A percentile compares a stretch with the other conserved stretches of the same genome.
phyloP scores from a whole-genome alignment of 2,329 filamentous ascomycete genomes.

The Rutstroemia sp. region DNA sequence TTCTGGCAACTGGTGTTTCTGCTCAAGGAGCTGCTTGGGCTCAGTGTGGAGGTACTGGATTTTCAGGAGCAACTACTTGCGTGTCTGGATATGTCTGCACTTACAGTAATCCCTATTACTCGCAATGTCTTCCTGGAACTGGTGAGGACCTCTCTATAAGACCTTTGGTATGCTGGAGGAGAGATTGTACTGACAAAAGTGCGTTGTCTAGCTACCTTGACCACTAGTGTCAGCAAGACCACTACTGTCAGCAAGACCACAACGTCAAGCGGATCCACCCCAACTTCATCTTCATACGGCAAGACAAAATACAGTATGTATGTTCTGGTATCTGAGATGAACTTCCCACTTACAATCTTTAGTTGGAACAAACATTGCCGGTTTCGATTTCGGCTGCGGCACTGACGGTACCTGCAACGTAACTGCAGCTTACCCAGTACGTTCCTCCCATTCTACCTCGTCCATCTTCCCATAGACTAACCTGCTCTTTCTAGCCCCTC shows the following conservation, averaged over 20 bases:
- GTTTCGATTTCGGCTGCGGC: constrained; percentile 41
- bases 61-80: constrained; percentile 26
- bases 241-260: not conserved
- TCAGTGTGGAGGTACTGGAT: constrained; percentile 26
- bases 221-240: not conserved
- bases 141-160: not conserved
- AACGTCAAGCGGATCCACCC: not conserved
- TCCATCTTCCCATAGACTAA: not conserved
- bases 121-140: constrained; percentile 25
- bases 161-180: not conserved
- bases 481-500: constrained; percentile 21
- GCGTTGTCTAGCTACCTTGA: not conserved
- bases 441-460: not conserved
- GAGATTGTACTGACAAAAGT: not conserved
- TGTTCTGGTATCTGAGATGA: not conserved
- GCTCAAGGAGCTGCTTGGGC: constrained; percentile 9
- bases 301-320: constrained; percentile 17
- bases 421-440: constrained; percentile 22
- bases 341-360: not conserved
- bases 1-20: not conserved
- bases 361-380: constrained; percentile 28
- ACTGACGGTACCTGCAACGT: constrained; percentile 34
- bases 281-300: constrained; percentile 1
- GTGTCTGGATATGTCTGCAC: constrained; percentile 27
- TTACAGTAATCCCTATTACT: constrained; percentile 26